Percentiles rank a stretch among this genome's conserved stretches.
Conservation (phyloP, 305 asterid species). For the Fraxinus paxiana region DNA sequence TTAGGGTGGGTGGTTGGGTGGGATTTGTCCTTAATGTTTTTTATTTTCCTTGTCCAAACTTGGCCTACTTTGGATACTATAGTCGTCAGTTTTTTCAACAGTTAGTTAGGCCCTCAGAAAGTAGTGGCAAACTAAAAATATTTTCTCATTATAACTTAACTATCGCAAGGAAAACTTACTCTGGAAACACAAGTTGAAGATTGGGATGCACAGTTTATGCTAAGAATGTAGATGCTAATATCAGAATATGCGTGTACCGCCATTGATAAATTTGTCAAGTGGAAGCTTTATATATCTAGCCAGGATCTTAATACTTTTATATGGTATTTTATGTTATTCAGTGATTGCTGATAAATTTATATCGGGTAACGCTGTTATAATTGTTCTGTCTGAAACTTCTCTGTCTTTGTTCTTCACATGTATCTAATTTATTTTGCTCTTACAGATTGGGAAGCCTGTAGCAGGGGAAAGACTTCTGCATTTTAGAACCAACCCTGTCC, state of each 20-base stretch:
- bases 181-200: background rate
- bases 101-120: background rate
- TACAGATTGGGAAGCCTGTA: slow-evolving; percentile 49
- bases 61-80: background rate
- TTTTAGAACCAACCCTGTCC: slow-evolving; percentile 33
- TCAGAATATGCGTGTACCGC: background rate
- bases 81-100: background rate
- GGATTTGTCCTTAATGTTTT: too few relatives aligned
- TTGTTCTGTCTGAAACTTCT: background rate
- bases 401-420: slow-evolving; percentile 18
- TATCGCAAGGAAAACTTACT: background rate
- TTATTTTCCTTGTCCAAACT: background rate
- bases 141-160: background rate
- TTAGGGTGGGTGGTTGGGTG: too few relatives aligned
- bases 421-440: slow-evolving; percentile 22
- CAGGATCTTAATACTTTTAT: background rate
- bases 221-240: background rate
- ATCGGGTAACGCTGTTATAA: background rate
- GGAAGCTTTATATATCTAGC: background rate
- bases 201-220: background rate
- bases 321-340: background rate
- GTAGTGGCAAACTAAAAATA: background rate
- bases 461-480: slow-evolving; percentile 34
- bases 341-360: background rate
- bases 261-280: background rate